Evolutionary conservation across 2,329 filamentous ascomycete species (phyloP).

Genomic region (Cercospora zeina): DNA sequence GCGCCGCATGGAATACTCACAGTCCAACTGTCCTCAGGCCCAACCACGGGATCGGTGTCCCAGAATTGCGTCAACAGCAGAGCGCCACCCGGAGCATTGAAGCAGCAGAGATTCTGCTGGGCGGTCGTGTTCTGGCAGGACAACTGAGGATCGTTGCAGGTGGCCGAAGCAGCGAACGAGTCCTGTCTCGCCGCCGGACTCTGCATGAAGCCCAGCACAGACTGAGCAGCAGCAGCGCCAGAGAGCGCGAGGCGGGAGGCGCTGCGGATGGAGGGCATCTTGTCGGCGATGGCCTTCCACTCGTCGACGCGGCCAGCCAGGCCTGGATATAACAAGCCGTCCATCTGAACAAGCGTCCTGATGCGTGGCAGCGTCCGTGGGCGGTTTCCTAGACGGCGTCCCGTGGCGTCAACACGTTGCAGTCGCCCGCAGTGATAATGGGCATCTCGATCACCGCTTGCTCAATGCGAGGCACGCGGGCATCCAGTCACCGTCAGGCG

Average conservation of each 20-base stretch:
- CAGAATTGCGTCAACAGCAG: slow-evolving; percentile 76
- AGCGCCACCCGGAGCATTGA: slow-evolving; percentile 70
- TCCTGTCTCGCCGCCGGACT: slow-evolving; percentile 21
- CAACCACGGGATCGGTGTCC: slow-evolving; percentile 65
- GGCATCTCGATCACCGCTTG: slow-evolving; percentile 11
- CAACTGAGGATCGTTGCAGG: slow-evolving; percentile 49
- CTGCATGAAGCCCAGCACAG: slow-evolving; percentile 31
- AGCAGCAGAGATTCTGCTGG: slow-evolving; percentile 69
- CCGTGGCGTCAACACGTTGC: neutral
- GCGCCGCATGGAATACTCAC: neutral
- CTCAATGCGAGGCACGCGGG: slow-evolving; percentile 9
- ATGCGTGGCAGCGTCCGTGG: slow-evolving; percentile 13
- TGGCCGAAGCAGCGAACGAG: slow-evolving; percentile 26
- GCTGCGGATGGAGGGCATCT: slow-evolving; percentile 37
- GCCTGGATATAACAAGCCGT: slow-evolving; percentile 20
- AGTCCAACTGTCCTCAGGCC: slow-evolving; percentile 70
- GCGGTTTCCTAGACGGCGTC: neutral
- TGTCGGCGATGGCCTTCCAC: slow-evolving; percentile 26
- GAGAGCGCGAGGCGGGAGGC: slow-evolving; percentile 33
- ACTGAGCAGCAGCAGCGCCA: slow-evolving; percentile 34
- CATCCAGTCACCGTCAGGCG: slow-evolving; percentile 12
- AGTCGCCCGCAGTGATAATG: neutral
- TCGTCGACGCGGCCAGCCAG: slow-evolving; percentile 15
- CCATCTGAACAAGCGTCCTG: slow-evolving; percentile 22
- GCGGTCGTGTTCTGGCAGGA: slow-evolving; percentile 65